Evolutionary conservation across 1,139 yeast genomes (phyloP), one percentile per base, ranked within the genome.

Genomic region (Candida neerlandica): DNA sequence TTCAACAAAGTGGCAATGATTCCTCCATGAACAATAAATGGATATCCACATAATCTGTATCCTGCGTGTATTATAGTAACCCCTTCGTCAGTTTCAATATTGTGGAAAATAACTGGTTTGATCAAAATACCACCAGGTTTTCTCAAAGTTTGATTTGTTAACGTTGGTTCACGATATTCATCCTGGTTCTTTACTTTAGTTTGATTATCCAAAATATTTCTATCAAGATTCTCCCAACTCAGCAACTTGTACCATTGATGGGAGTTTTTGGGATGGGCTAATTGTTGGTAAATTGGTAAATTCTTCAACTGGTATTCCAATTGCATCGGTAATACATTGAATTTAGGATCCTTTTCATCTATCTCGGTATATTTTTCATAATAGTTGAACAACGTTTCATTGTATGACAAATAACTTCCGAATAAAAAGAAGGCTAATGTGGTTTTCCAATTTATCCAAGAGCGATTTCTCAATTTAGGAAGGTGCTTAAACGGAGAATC

Each of bases 21-120:
- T 0, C 98, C 98, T 3, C 98, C 98, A 62, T 92, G 98, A 0
- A 90, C 80, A 35, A 92, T 71, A 58, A 89, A 84, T 1, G 97
- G 97, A 62, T 86, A 91, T 2, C 98, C 98, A 44, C 95, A 85
- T 34, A 91, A 69, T 54, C 80, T 79, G 61, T 86, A 82, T 0
- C 98, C 98, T 45, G 87, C 77, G 64, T 90, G 96, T 26, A 89
- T 75, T 3, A 87, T 75, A 0, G 90, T 80, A 0, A 88, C 78
- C 0, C 86, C 78, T 52, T 89, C 86, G 51, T 81, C 75, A 2
- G 83, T 79, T 33, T 69, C 70, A 7, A 69, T 58, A 56, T 88
- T 83, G 55, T 83, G 81, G 61, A 87, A 91, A 15, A 86, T 77
- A 19, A 84, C 73, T 2, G 96, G 96, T 43, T 85, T 81, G 42